These are phyloP conservation scores for Zygosaccharomyces sapae DNA, from an alignment of 1,139 yeast species.

Conservation along the genomic window DNA sequence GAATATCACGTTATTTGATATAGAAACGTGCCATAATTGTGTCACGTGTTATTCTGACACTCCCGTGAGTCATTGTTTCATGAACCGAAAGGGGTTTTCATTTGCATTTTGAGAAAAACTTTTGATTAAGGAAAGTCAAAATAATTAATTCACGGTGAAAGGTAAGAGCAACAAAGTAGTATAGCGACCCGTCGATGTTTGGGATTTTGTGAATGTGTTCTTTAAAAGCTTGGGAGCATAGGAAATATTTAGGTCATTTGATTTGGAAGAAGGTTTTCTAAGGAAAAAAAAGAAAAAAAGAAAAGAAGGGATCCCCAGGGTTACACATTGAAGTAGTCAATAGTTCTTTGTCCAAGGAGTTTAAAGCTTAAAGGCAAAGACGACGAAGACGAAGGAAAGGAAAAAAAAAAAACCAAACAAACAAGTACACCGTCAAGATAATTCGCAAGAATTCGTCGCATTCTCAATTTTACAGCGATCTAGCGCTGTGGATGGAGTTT, in stretches of 20 bases:
- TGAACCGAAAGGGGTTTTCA: background rate
- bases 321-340: background rate
- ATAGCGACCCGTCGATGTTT: background rate
- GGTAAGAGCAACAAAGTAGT: conserved; percentile 7
- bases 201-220: background rate
- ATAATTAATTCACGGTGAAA: background rate
- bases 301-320: background rate
- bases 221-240: background rate
- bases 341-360: background rate
- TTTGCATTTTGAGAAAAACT: background rate
- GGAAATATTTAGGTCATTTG: background rate
- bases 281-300: background rate
- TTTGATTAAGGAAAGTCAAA: background rate
- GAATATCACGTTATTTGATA: no score
- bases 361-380: background rate
- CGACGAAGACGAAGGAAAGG: background rate
- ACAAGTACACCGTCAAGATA: conserved; percentile 3
- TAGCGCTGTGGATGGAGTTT: conserved; percentile 7
- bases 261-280: background rate
- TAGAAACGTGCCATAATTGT: no score
- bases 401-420: background rate
- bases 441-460: conserved; percentile 6
- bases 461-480: conserved; percentile 6
- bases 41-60: no score
- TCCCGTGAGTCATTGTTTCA: background rate